These are phyloP conservation scores for Globisporangium recalcitrans DNA, from an alignment of 352 stramenopile species.

Conservation along the genomic window DNA sequence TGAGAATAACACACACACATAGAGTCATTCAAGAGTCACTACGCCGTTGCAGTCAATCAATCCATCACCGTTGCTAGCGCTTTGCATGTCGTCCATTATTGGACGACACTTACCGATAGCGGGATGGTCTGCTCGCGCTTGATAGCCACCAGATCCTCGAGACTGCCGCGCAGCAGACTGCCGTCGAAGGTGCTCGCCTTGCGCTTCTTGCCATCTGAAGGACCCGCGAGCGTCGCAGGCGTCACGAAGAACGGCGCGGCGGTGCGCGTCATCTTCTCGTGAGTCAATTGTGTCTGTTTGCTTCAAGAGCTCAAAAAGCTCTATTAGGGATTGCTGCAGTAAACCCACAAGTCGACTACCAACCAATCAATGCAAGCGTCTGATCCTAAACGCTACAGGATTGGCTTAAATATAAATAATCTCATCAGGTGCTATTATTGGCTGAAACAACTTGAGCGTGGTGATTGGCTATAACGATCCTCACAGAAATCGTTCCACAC, in stretches of 20 bases:
- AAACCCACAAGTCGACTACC: not conserved
- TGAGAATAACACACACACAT: not conserved
- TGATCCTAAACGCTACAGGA: not conserved
- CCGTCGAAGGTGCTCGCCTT: constrained; percentile 26
- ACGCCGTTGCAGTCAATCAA: not conserved
- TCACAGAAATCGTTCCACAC: not conserved
- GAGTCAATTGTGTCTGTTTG: constrained; percentile 1
- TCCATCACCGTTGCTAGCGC: not conserved
- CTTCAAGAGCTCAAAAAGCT: not conserved
- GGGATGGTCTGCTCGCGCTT: constrained; percentile 36
- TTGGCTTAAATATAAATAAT: constrained; percentile 10
- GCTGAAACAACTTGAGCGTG: too few species aligned
- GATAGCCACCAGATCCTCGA: constrained; percentile 34
- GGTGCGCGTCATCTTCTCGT: constrained; percentile 47
- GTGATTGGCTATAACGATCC: constrained; percentile 28
- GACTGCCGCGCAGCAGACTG: constrained; percentile 24
- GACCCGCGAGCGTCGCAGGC: constrained; percentile 21
- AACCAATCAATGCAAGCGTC: constrained; percentile 1
- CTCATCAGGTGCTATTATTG: not conserved
- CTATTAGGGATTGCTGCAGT: not conserved
- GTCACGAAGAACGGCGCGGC: constrained; percentile 36
- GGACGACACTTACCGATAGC: constrained; percentile 28
- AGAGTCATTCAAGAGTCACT: not conserved
- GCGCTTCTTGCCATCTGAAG: constrained; percentile 12
- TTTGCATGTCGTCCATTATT: not conserved